These are phyloP conservation scores for Gaultheria prostrata DNA, from an alignment of 148 eudicot genomes.

Conservation along the genomic window DNA sequence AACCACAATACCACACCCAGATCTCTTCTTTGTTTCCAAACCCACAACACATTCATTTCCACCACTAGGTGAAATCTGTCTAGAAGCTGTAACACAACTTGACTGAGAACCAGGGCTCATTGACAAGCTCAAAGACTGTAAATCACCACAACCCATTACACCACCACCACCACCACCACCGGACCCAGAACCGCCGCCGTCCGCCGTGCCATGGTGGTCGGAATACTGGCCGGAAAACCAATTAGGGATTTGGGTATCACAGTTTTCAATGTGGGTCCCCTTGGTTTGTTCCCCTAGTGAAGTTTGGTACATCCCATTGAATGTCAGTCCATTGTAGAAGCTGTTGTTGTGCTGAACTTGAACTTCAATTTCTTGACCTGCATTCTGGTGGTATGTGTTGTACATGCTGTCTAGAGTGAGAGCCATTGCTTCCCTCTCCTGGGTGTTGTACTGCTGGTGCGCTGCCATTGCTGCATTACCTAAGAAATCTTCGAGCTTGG, in stretches of 20 bases:
- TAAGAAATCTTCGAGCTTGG: constrained; percentile 85
- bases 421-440: constrained; percentile 36
- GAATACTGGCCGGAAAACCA: constrained; percentile 54
- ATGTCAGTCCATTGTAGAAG: constrained; percentile 2
- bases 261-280: constrained; percentile 4
- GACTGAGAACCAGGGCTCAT: constrained; percentile 98
- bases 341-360: constrained; percentile 20
- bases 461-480: constrained; percentile 61
- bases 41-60: constrained; percentile 39
- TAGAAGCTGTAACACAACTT: constrained; percentile 71
- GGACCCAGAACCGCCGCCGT: constrained; percentile 18
- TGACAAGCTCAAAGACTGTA: constrained; percentile 67
- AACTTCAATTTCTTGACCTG: constrained; percentile 18
- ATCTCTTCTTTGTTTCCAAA: constrained; percentile 57
- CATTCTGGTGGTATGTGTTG: constrained; percentile 37
- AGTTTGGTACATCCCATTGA: constrained; percentile 28
- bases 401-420: constrained; percentile 54
- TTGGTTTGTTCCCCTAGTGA: constrained; percentile 12
- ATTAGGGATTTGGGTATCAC: constrained; percentile 10
- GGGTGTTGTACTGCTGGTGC: constrained; percentile 1
- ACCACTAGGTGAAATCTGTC: constrained; percentile 41
- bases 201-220: constrained; percentile 6
- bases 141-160: constrained; percentile 53
- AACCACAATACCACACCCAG: constrained; percentile 43
- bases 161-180: constrained; percentile 6